phyloP scores from a whole-genome alignment of 2,329 filamentous ascomycete genomes.

The Remersonia thermophila region DNA sequence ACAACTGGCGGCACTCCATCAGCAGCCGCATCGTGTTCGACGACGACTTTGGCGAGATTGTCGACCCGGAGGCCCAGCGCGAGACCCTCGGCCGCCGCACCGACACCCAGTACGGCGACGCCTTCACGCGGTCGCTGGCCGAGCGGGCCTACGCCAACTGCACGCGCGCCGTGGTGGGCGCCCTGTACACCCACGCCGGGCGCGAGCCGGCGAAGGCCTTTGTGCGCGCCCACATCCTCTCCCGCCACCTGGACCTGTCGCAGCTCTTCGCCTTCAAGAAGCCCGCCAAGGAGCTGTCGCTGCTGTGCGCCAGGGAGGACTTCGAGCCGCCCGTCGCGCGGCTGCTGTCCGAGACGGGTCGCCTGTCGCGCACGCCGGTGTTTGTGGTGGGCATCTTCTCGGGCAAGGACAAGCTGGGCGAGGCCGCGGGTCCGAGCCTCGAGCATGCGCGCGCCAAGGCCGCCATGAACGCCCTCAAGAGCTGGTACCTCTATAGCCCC shows the following conservation, averaged over 20 bases:
- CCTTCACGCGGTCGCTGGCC: conserved; percentile 17
- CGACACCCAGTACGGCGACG: conserved; percentile 16
- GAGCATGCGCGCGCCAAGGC: conserved; percentile 68
- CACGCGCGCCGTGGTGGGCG: conserved; percentile 71
- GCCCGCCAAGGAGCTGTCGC: conserved; percentile 70
- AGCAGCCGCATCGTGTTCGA: conserved; percentile 70
- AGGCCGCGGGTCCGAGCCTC: conserved; percentile 70
- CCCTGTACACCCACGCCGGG: conserved; percentile 76
- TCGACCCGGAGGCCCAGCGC: conserved; percentile 7
- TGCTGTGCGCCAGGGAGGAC: conserved; percentile 75
- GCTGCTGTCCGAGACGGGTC: conserved; percentile 81
- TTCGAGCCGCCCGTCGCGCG: conserved; percentile 81
- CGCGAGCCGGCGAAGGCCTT: conserved; percentile 69
- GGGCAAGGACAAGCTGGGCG: conserved; percentile 80
- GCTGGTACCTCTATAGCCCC: conserved; percentile 94
- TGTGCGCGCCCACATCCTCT: conserved; percentile 71
- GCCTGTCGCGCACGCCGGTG: conserved; percentile 72
- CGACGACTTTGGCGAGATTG: conserved; percentile 69
- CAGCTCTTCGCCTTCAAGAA: conserved; percentile 72
- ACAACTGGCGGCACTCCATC: conserved; percentile 54
- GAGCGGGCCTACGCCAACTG: conserved; percentile 46
- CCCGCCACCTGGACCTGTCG: conserved; percentile 62
- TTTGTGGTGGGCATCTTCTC: conserved; percentile 92
- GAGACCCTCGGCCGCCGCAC: conserved; percentile 5
- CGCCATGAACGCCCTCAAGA: conserved; percentile 73